A percentile compares a stretch with the other conserved stretches of the same genome.
Evolutionary conservation across 768 basidiomycete genomes (phyloP).

Genomic region (Tulasnella sp.): DNA sequence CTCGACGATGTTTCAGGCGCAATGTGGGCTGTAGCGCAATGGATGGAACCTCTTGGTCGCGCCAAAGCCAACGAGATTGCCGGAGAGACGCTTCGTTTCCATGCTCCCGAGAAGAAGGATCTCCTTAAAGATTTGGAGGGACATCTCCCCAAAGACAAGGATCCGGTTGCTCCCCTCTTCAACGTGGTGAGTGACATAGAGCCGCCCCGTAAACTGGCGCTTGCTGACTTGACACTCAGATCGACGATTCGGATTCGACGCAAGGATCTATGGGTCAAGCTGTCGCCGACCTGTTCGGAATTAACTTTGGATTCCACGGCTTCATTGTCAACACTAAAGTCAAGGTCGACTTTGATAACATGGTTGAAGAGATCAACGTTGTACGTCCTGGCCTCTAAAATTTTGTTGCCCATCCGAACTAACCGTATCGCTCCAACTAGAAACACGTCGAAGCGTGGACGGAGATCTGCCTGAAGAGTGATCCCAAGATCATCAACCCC

Average conservation of each 20-base stretch:
- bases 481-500: constrained; percentile 70
- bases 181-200: constrained; percentile 60
- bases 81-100: constrained; percentile 63
- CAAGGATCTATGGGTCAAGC: constrained; percentile 66
- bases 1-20: constrained; percentile 78
- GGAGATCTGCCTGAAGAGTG: constrained; percentile 71
- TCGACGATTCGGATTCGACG: constrained; percentile 76
- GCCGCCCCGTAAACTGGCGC: not conserved
- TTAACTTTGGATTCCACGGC: constrained; percentile 80
- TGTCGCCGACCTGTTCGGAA: constrained; percentile 72
- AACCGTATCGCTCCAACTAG: constrained; percentile 62
- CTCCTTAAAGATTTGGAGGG: constrained; percentile 61
- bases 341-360: constrained; percentile 46
- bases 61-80: constrained; percentile 64
- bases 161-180: constrained; percentile 75
- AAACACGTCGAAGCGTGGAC: constrained; percentile 82
- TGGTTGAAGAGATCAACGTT: constrained; percentile 66
- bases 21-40: constrained; percentile 73
- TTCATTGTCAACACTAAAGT: constrained; percentile 66
- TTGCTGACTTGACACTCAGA: constrained; percentile 47
- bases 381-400: not conserved
- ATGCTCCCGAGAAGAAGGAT: constrained; percentile 74
- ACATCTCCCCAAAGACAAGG: constrained; percentile 58
- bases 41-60: constrained; percentile 70
- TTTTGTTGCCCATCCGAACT: constrained; percentile 44